phyloP scores from a whole-genome alignment of 2,329 filamentous ascomycete genomes.

The Eutypella sp. region DNA sequence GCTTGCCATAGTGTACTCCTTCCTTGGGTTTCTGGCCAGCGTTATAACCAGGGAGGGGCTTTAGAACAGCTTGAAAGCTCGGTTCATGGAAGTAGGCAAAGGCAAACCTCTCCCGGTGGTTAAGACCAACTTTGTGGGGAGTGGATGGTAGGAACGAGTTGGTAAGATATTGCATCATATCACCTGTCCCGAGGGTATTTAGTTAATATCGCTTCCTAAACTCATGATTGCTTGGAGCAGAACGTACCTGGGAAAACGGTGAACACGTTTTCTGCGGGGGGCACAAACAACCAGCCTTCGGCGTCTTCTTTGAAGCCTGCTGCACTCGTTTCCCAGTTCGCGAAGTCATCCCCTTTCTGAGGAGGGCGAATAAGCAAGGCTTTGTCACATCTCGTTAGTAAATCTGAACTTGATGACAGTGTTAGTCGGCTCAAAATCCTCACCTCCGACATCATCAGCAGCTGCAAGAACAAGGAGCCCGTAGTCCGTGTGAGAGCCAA shows the following conservation, averaged over 20 bases:
- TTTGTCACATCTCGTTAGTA: no score
- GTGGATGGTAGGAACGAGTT: constrained; percentile 40
- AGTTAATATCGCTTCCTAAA: not conserved
- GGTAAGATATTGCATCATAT: constrained; percentile 49
- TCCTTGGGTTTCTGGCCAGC: constrained; percentile 24
- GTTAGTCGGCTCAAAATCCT: no score
- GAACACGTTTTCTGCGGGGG: constrained; percentile 37
- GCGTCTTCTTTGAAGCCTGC: constrained; percentile 41
- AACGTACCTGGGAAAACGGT: constrained; percentile 43
- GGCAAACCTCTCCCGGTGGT: constrained; percentile 40
- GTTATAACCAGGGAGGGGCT: constrained; percentile 36
- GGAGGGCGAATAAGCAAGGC: constrained; percentile 41
- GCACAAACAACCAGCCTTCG: constrained; percentile 43
- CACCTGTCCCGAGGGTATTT: constrained; percentile 29
- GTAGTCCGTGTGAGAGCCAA: constrained; percentile 49
- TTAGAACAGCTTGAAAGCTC: constrained; percentile 40
- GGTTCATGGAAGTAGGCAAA: constrained; percentile 50
- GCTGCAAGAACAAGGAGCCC: constrained; percentile 46
- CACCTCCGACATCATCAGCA: constrained; percentile 45
- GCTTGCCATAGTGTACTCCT: constrained; percentile 46
- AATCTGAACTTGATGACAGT: no score
- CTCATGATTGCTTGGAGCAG: no score
- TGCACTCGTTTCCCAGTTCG: constrained; percentile 41
- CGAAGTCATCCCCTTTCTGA: constrained; percentile 31
- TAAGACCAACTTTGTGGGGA: constrained; percentile 46